A percentile compares a stretch with the other conserved stretches of the same genome.
Evolutionary conservation across 257 asterid species (phyloP).

Genomic region (Nicotiana obtusifolia): DNA sequence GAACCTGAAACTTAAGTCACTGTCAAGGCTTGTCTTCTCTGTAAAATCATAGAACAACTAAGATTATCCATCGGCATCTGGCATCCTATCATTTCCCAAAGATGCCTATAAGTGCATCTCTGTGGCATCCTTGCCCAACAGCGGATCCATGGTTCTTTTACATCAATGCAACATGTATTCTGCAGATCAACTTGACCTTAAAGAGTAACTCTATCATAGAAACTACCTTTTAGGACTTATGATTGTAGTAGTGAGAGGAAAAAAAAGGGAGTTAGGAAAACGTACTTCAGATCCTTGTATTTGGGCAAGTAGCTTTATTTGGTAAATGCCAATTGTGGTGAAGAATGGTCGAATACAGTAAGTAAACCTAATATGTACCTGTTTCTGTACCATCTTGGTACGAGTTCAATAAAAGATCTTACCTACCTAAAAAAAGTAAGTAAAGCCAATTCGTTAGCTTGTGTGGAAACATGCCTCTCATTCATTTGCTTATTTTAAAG

Average conservation of each 20-base stretch:
- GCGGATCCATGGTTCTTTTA: neutral
- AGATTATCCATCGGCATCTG: neutral
- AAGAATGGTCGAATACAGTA: neutral
- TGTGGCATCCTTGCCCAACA: neutral
- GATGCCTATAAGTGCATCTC: neutral
- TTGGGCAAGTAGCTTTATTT: slow-evolving; percentile 4
- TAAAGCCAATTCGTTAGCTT: neutral
- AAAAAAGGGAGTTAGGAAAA: neutral
- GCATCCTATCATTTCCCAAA: neutral
- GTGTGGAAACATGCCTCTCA: neutral
- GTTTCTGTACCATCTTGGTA: too few relatives aligned
- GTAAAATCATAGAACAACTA: neutral
- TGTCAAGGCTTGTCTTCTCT: neutral
- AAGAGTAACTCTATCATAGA: neutral
- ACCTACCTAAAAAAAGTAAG: too few relatives aligned
- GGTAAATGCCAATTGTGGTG: neutral
- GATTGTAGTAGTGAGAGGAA: neutral
- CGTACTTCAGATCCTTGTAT: neutral
- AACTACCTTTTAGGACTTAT: neutral
- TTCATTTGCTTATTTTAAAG: neutral
- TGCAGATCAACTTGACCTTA: neutral
- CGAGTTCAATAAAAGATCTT: too few relatives aligned
- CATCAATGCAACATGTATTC: neutral
- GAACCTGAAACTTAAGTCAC: slow-evolving; percentile 3
- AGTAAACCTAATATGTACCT: neutral